Base-by-base conservation (phyloP, 1,284 basidiomycete species). In the Nidula niveotomentosa region DNA sequence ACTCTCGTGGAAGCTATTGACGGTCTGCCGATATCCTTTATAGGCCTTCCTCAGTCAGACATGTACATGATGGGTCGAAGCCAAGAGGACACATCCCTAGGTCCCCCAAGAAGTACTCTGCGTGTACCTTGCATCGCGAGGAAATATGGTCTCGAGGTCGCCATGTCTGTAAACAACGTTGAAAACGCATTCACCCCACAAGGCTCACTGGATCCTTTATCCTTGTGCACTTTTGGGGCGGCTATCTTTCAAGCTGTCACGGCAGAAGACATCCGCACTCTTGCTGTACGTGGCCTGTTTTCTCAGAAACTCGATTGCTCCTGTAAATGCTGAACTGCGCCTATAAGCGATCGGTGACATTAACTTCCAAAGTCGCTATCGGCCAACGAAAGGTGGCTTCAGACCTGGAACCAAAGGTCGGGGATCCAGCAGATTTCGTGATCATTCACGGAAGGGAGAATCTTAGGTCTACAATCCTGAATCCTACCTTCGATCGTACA, bases 171-270 rank as follows among this genome's bases (percentile, higher is more conserved):
- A 33, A 86, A 86, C 65, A 86, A 86, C 62, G 76, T 85, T 57
- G 79, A 79, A 59, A 88, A 87, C 61, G 80, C 83, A 33, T 88
- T 88, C 64, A 87, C 81, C 48, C 85, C 85, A 34, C 85, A 86
- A 67, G 85, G 85, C 49, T 77, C 76, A 33, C 63, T 80, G 35
- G 85, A 87, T 69, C 83, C 84, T 10, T 69, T 86, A n/a, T 73
- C 74, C 2, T 67, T 86, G 50, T 81, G 83, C 53, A 73, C 80
- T 36, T 76, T 87, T 46, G 83, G 80, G n/a, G 79, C 83, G 6
- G 80, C 78, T 2, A 58, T 86, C 30, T 86, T 85, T 62, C 85
- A 86, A 62, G 71, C 79, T 44, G 83, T 78, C 12, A 83, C 77
- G 6, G 69, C 71, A 35, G 60, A 63, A 10, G 80, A 79, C 53